Evolutionary conservation across 305 asterid genomes (phyloP).

Genomic region (Solanum aculeatissimum): DNA sequence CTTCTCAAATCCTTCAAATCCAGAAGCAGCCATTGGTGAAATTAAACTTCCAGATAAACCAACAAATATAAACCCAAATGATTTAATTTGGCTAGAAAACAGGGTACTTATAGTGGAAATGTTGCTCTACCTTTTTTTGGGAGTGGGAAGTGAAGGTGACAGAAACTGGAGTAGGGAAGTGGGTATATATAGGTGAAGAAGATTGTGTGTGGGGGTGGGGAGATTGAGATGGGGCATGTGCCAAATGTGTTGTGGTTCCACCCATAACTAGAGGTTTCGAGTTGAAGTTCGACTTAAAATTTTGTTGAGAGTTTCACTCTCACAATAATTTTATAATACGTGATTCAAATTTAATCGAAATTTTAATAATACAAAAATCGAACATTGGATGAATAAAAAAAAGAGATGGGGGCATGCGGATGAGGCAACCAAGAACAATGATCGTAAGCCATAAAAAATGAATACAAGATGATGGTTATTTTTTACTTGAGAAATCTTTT

Average conservation of each 20-base stretch:
- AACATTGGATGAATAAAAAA: neutral
- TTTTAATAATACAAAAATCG: neutral
- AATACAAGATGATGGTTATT: slow-evolving; percentile 62
- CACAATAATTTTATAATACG: neutral
- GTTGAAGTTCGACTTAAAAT: too few relatives aligned
- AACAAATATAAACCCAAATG: neutral
- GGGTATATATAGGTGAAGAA: slow-evolving; percentile 14
- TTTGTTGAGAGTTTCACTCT: neutral
- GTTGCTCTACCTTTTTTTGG: neutral
- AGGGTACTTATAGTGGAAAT: neutral
- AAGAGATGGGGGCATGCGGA: neutral
- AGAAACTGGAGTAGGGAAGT: slow-evolving; percentile 13
- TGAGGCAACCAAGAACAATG: slow-evolving; percentile 63
- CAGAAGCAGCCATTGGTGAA: slow-evolving; percentile 66
- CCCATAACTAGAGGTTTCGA: neutral
- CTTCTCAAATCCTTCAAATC: slow-evolving; percentile 94
- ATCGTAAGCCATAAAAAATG: slow-evolving; percentile 45
- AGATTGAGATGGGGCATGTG: neutral
- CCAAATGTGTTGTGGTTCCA: neutral
- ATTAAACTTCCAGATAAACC: neutral
- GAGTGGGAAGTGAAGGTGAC: slow-evolving; percentile 5
- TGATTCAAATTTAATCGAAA: neutral
- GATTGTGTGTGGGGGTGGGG: neutral
- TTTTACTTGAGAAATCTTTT: slow-evolving; percentile 4
- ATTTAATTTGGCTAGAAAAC: neutral